A percentile compares a stretch with the other conserved stretches of the same genome.
phyloP scores from a whole-genome alignment of 1,284 basidiomycete species.

The Microbotryomycetes sp. region DNA sequence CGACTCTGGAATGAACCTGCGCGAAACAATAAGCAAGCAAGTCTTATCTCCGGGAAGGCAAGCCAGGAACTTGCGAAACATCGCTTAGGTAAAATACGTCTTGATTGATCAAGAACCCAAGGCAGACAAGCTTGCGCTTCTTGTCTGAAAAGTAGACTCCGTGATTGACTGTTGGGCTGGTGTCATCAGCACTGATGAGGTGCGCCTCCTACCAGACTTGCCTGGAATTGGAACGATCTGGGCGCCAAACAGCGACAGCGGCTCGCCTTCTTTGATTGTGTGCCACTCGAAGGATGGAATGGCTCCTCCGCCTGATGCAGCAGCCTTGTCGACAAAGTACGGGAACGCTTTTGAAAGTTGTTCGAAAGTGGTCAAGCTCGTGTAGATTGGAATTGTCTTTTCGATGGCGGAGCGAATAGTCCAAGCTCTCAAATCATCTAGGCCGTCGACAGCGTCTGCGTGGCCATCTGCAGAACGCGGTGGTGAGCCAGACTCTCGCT shows the following conservation, averaged over 20 bases:
- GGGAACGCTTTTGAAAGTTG: constrained; percentile 58
- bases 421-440: constrained; percentile 75
- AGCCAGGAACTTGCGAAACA: constrained; percentile 60
- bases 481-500: no score
- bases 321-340: constrained; percentile 64
- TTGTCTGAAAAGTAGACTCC: constrained; percentile 34
- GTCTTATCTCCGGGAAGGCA: not conserved
- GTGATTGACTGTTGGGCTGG: constrained; percentile 46
- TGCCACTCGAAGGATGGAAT: constrained; percentile 67
- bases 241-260: constrained; percentile 60
- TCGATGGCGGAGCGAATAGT: constrained; percentile 62
- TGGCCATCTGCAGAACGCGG: constrained; percentile 13
- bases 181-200: constrained; percentile 42
- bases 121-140: constrained; percentile 56
- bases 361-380: constrained; percentile 53
- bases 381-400: constrained; percentile 61
- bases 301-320: constrained; percentile 68
- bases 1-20: constrained; percentile 56
- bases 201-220: constrained; percentile 40
- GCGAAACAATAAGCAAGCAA: not conserved
- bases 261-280: constrained; percentile 56
- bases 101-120: constrained; percentile 62
- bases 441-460: constrained; percentile 59
- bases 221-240: constrained; percentile 59
- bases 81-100: constrained; percentile 52